A percentile compares a stretch with the other conserved stretches of the same genome.
phyloP scores from a whole-genome alignment of 495 filamentous ascomycete genomes.

The Penicillium arizonense region DNA sequence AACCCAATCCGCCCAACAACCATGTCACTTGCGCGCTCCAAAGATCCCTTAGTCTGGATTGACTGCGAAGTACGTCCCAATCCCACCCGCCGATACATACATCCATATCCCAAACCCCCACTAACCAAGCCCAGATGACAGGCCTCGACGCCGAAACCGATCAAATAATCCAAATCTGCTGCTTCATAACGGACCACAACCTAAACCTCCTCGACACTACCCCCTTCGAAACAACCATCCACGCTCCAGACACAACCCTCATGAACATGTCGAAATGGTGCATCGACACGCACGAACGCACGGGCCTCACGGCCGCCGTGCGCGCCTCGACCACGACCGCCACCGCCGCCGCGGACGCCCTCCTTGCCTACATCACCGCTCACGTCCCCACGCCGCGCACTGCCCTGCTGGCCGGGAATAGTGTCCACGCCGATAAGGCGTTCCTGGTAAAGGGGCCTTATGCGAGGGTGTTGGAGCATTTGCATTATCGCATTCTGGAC shows the following conservation, averaged over 20 bases:
- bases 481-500: conserved; percentile 89
- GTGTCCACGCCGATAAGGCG: conserved; percentile 82
- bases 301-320: conserved; percentile 77
- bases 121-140: conserved; percentile 70
- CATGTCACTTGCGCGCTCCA: conserved; percentile 49
- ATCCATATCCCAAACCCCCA: not conserved
- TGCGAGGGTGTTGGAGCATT: conserved; percentile 63
- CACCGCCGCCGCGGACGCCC: conserved; percentile 65
- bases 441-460: conserved; percentile 79
- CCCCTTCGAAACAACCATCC: conserved; percentile 80
- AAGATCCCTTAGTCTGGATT: conserved; percentile 76
- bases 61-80: conserved; percentile 71
- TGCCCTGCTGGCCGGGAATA: conserved; percentile 85
- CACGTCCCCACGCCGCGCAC: conserved; percentile 60
- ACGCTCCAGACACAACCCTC: conserved; percentile 68
- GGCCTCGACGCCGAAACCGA: conserved; percentile 78
- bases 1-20: conserved; percentile 3
- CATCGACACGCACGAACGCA: conserved; percentile 59
- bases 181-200: conserved; percentile 81
- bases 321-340: conserved; percentile 70
- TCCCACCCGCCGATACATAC: not conserved
- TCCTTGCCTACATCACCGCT: conserved; percentile 75
- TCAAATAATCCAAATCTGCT: conserved; percentile 88
- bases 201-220: conserved; percentile 71
- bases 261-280: conserved; percentile 77